These are phyloP conservation scores for Lentinula edodes DNA, from an alignment of 768 basidiomycete species.

Conservation along the genomic window DNA sequence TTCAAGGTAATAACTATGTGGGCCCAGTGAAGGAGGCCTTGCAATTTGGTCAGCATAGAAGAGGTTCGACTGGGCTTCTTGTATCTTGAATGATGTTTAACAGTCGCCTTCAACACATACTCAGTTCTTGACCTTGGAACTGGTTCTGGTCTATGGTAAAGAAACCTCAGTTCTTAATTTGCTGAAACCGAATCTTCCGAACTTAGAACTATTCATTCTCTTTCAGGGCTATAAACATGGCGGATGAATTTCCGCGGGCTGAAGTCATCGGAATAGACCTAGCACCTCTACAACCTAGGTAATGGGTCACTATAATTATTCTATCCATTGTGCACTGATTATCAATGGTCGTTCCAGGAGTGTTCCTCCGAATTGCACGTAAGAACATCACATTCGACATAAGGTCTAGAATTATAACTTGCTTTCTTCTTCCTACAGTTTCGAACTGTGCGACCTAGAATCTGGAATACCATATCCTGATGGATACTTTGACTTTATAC, in stretches of 20 bases:
- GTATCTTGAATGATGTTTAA: conserved; percentile 1
- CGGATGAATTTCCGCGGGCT: conserved; percentile 62
- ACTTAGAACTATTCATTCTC: conserved; percentile 5
- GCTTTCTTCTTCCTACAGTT: conserved; percentile 30
- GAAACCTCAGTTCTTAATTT: background rate
- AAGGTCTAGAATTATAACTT: background rate
- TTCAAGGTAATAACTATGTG: conserved; percentile 57
- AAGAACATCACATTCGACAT: conserved; percentile 23
- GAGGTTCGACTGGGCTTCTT: conserved; percentile 24
- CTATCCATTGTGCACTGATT: background rate
- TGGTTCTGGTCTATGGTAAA: conserved; percentile 58
- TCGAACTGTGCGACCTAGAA: conserved; percentile 68
- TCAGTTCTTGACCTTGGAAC: conserved; percentile 66
- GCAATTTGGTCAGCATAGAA: conserved; percentile 40
- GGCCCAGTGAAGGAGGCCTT: conserved; percentile 59
- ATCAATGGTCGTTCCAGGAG: conserved; percentile 28
- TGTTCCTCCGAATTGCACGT: conserved; percentile 73
- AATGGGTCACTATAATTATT: conserved; percentile 6
- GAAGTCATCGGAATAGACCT: conserved; percentile 69
- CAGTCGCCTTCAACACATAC: conserved; percentile 16
- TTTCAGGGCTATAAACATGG: conserved; percentile 65
- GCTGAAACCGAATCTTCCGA: background rate
- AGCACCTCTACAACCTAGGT: conserved; percentile 71
- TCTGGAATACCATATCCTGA: conserved; percentile 58
- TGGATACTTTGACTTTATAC: conserved; percentile 61